A percentile compares a stretch with the other conserved stretches of the same genome.
Conservation (phyloP, 768 basidiomycete species). For the Sporobolomyces pararoseus region DNA sequence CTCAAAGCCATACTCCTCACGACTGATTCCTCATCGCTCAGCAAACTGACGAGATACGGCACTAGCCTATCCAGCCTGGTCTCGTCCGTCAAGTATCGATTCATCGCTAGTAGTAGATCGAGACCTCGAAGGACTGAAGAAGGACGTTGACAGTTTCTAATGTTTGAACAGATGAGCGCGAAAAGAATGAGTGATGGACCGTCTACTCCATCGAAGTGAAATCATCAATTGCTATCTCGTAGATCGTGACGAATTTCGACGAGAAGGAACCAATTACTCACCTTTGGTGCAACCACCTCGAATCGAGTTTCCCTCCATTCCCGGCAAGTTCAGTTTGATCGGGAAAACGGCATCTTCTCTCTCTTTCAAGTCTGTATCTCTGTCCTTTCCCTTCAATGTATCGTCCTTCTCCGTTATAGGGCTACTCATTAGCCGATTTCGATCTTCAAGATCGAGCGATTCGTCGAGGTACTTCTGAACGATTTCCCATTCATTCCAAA, state of each 20-base stretch:
- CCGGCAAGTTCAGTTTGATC: slow-evolving; percentile 66
- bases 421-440: background rate
- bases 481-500: slow-evolving; percentile 73
- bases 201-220: slow-evolving; percentile 55
- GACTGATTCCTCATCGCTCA: slow-evolving; percentile 76
- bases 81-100: slow-evolving; percentile 81
- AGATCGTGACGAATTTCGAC: too few species aligned
- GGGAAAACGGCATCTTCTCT: slow-evolving; percentile 67
- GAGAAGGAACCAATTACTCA: slow-evolving; percentile 42
- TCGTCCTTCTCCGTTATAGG: background rate
- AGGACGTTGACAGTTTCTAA: slow-evolving; percentile 79
- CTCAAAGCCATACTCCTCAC: slow-evolving; percentile 77
- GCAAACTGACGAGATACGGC: slow-evolving; percentile 81
- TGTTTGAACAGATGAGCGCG: slow-evolving; percentile 78
- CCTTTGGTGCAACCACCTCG: slow-evolving; percentile 63
- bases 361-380: slow-evolving; percentile 53
- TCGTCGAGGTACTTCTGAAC: slow-evolving; percentile 34
- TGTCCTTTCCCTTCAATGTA: background rate
- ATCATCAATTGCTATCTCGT: background rate
- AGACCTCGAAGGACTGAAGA: slow-evolving; percentile 79
- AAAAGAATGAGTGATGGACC: slow-evolving; percentile 85
- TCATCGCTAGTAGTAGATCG: slow-evolving; percentile 77
- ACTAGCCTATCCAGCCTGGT: slow-evolving; percentile 89
- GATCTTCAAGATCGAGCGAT: background rate
- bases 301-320: slow-evolving; percentile 50